These are phyloP conservation scores for Aureobasidium sp. DNA, from an alignment of 2,329 filamentous ascomycete genomes.

Conservation along the genomic window DNA sequence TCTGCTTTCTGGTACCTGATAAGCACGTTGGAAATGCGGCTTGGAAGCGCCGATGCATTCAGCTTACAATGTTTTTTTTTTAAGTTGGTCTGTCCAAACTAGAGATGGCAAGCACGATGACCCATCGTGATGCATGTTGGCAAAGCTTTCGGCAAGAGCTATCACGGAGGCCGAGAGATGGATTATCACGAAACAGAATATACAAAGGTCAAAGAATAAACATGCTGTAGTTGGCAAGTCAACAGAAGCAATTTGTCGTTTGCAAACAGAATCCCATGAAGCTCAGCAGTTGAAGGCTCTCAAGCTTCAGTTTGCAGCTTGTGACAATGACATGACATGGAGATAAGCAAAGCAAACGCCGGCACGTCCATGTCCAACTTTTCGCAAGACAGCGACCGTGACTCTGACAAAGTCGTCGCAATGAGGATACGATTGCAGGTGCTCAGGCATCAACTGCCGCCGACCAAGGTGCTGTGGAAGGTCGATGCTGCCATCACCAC, in stretches of 20 bases:
- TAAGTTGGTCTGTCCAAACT: too few species aligned
- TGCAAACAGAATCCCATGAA: background rate
- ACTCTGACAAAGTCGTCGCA: background rate
- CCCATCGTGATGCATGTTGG: too few species aligned
- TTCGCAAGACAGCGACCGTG: background rate
- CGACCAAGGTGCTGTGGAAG: constrained; percentile 64
- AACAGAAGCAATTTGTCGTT: background rate
- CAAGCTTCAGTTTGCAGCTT: background rate
- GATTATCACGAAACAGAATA: background rate
- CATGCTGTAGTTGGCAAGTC: background rate
- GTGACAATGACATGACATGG: background rate
- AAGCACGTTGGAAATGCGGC: background rate
- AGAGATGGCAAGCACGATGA: background rate
- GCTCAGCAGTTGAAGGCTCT: background rate
- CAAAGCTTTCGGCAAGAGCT: background rate
- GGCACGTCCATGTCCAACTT: background rate
- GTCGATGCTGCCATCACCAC: constrained; percentile 52
- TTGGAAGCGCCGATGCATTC: too few species aligned
- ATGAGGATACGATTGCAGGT: constrained; percentile 70
- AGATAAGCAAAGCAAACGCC: constrained; percentile 1
- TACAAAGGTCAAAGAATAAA: too few species aligned
- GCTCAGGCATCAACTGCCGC: constrained; percentile 64
- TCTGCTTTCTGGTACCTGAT: background rate
- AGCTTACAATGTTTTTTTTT: too few species aligned
- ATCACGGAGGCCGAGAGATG: background rate